Evolutionary conservation across 768 basidiomycete genomes (phyloP).

Genomic region (Serendipita sp.): DNA sequence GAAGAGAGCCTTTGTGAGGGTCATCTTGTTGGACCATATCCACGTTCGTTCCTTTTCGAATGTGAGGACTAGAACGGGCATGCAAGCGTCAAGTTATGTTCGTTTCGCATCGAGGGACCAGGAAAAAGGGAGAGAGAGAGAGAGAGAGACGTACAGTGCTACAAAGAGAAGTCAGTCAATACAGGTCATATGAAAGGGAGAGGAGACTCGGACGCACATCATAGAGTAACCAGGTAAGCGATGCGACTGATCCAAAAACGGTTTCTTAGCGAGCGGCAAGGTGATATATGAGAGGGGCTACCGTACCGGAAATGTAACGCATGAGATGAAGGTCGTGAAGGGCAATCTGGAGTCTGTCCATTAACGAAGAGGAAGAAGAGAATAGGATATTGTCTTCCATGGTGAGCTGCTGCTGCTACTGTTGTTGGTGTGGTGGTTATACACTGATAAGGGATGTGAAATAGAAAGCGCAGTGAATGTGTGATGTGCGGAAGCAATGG

Average conservation of each 20-base stretch:
- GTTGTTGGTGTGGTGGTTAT: no score
- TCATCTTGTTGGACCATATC: conserved; percentile 2
- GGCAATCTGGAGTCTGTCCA: background rate
- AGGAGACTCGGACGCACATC: background rate
- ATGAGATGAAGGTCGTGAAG: background rate
- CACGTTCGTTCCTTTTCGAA: conserved; percentile 4
- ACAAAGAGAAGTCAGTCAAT: background rate
- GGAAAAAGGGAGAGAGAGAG: no score
- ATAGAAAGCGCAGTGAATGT: no score
- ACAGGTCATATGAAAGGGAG: no score
- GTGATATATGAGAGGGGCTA: background rate
- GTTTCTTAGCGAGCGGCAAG: background rate
- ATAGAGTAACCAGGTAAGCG: background rate
- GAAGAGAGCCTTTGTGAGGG: background rate
- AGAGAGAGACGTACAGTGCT: no score
- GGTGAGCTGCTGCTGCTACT: background rate
- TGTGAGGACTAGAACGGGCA: background rate
- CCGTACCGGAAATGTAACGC: background rate
- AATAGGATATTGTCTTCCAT: background rate
- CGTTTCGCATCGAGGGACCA: no score
- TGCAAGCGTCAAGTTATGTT: no score
- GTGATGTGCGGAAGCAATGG: no score
- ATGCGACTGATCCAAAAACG: background rate
- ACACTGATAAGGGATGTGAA: no score
- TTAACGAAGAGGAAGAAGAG: background rate